phyloP scores from a whole-genome alignment of 2,329 filamentous ascomycete species.

The Neonectria sp. region DNA sequence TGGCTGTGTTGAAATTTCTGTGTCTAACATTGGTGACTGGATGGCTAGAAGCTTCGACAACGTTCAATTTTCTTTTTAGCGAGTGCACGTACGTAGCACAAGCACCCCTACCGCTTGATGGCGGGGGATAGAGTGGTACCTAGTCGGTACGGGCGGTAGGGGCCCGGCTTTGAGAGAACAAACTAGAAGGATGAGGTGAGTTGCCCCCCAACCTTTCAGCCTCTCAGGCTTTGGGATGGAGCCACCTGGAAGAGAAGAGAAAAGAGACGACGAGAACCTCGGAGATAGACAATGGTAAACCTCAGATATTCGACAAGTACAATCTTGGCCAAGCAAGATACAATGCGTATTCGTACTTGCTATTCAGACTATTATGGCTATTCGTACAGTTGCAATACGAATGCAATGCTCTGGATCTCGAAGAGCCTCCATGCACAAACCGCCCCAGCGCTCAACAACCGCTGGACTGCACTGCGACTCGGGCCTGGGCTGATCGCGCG shows the following conservation, averaged over 20 bases:
- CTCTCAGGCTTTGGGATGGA: background rate
- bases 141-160: slow-evolving; percentile 17
- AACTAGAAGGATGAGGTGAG: slow-evolving; percentile 17
- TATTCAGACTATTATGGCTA: background rate
- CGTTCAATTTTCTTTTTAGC: background rate
- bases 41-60: slow-evolving; percentile 47
- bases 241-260: background rate
- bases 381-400: background rate
- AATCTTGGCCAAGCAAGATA: background rate
- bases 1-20: background rate
- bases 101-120: slow-evolving; percentile 6
- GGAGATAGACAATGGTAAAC: background rate
- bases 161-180: slow-evolving; percentile 13
- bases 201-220: slow-evolving; percentile 7
- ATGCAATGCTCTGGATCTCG: background rate
- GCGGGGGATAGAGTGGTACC: slow-evolving; percentile 19
- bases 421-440: background rate
- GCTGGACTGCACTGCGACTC: background rate
- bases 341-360: background rate
- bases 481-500: slow-evolving; percentile 10
- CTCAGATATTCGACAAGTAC: background rate
- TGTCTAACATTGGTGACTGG: slow-evolving; percentile 11
- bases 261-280: background rate
- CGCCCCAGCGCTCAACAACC: background rate
- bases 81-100: background rate